Conservation (phyloP, 345 rosid species). For the Theobroma cacao region DNA sequence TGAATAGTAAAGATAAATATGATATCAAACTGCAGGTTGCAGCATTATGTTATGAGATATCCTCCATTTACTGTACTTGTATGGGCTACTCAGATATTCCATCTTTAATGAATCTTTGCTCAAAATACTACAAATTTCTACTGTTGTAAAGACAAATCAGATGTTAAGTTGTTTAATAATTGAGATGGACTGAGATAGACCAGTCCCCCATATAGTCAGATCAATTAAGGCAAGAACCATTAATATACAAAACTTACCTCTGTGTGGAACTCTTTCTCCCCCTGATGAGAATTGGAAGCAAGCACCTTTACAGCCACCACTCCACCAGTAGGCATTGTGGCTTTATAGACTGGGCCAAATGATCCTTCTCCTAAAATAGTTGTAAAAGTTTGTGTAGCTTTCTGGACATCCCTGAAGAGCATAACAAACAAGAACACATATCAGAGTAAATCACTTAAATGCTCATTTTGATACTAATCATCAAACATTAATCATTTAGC, state of each 20-base stretch:
- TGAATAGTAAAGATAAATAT: background rate
- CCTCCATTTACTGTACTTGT: background rate
- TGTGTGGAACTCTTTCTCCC: slow-evolving; percentile 90
- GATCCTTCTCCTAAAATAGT: slow-evolving; percentile 87
- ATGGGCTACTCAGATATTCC: background rate
- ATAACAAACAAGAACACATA: background rate
- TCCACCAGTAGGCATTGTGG: slow-evolving; percentile 60
- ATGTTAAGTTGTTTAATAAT: background rate
- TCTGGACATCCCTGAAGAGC: slow-evolving; percentile 79
- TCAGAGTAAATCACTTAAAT: background rate
- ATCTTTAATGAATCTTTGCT: background rate
- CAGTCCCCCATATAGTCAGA: background rate
- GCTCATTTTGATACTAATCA: background rate
- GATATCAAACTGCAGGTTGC: background rate
- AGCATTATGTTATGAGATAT: background rate
- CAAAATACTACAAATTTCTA: background rate
- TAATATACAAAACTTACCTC: slow-evolving; percentile 51
- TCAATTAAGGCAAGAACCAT: background rate
- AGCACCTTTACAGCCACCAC: slow-evolving; percentile 86
- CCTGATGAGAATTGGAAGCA: slow-evolving; percentile 87
- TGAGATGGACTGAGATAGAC: background rate
- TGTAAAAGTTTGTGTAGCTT: slow-evolving; percentile 85
- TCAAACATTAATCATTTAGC: background rate
- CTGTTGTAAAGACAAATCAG: no score
- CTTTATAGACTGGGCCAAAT: slow-evolving; percentile 94